phyloP scores from a whole-genome alignment of 208 protist species.

The Leishmania martiniquensis region DNA sequence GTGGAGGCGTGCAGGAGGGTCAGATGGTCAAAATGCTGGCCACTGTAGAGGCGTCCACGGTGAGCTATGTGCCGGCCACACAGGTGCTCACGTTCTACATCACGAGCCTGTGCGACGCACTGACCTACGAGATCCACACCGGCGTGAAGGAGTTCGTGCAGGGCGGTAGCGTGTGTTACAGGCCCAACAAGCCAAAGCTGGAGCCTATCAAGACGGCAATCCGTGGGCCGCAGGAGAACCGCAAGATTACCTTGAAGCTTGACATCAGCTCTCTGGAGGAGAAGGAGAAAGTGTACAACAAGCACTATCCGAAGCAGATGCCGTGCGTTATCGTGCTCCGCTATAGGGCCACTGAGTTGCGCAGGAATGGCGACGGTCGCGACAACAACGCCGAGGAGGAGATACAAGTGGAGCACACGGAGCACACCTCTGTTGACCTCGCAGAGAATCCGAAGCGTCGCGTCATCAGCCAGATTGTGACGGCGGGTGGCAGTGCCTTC shows the following conservation, averaged over 20 bases:
- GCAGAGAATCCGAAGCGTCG: conserved; percentile 73
- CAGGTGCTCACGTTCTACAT: conserved; percentile 82
- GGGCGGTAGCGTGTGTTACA: conserved; percentile 73
- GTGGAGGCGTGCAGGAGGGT: conserved; percentile 84
- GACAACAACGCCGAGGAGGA: conserved; percentile 39
- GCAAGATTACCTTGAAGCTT: conserved; percentile 75
- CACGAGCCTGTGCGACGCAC: conserved; percentile 63
- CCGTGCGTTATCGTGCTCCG: conserved; percentile 90
- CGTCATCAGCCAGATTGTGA: conserved; percentile 88
- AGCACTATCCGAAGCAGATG: conserved; percentile 91
- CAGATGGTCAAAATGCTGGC: conserved; percentile 93
- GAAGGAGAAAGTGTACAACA: conserved; percentile 86
- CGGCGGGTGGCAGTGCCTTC: conserved; percentile 77
- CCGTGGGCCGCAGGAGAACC: conserved; percentile 72
- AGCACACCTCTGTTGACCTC: conserved; percentile 91
- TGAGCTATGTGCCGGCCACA: conserved; percentile 66
- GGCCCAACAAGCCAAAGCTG: conserved; percentile 91
- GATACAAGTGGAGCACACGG: conserved; percentile 75
- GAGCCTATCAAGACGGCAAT: conserved; percentile 76
- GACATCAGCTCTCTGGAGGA: conserved; percentile 80
- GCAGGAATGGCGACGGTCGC: conserved; percentile 41
- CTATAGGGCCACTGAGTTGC: conserved; percentile 78
- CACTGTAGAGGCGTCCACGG: conserved; percentile 86
- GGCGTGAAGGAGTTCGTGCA: conserved; percentile 89
- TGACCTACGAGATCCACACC: conserved; percentile 92